Base-by-base conservation (phyloP, 352 stramenopile genomes). In the Phytophthora europaea region DNA sequence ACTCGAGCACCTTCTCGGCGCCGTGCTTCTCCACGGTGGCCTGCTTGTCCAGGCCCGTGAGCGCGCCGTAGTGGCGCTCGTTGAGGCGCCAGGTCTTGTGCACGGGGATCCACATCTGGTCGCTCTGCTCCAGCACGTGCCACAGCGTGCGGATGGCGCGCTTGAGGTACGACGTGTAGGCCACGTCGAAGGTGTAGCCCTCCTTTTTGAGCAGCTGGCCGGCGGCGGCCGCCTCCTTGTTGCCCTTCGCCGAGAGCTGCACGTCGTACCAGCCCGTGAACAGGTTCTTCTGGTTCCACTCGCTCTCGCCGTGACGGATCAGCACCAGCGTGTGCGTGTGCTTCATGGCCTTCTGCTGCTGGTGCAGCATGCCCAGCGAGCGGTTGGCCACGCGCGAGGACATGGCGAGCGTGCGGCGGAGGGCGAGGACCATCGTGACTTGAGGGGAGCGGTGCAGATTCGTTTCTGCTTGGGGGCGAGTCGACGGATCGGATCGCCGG, bases 241-340 rank as follows among this genome's bases (percentile, higher is more conserved):
- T 91, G 72, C 95, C 87, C 65, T 94, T 97, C 4, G 83, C 88
- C 54, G 84, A 98, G 55, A 99, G 83, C 66, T 97, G 93, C 64
- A 97, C 95, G 78, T 99, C 93, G 75, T 94, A 97, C 93, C 93
- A 98, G 53, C 96, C 96, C 52, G 96, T 99, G 75, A 98, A 99
- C 45, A 91, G 84, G 82, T 98, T 98, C 73, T 98, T 85, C 60
- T 93, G 88, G 89, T 99, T 99, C 96, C 96, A 99, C 67, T 97
- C 97, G 64, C 83, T 96, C 80, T 99, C 93, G 36, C 95, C 95
- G 81, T 99, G 95, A 56, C 95, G 93, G 62, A 99, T 90, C 72
- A 99, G 85, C 75, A 98, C 88, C 36, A 98, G 83, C 74, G 90
- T 96, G 79, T 96, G 87, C 76, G 88, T 96, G 86, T 94, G 84